Base-by-base conservation (phyloP, 2,329 filamentous ascomycete genomes). In the Phaeosphaeria sp. region DNA sequence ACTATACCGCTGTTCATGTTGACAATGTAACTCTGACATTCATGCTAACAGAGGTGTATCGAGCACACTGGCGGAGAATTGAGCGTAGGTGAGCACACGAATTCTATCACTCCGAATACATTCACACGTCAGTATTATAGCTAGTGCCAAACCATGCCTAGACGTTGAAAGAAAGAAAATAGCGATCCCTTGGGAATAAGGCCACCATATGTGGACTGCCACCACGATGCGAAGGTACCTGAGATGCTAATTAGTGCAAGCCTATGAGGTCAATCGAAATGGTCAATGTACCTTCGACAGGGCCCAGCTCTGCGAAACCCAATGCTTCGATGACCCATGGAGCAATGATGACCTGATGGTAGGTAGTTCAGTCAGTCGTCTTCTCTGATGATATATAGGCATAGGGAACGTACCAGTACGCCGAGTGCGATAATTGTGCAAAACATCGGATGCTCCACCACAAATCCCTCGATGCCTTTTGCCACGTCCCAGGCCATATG, bases 101-200 rank as follows among this genome's bases (percentile, higher is more conserved):
- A n/a, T n/a, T n/a, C n/a, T n/a, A n/a, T n/a, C n/a, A n/a, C n/a
- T n/a, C n/a, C n/a, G n/a, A n/a, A n/a, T n/a, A n/a, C 25, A 27
- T 9, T 9, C 25, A 9, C 25, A 27, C 25, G 9, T 5, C 25
- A 27, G 5, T 27, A 27, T 27, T 4, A 27, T 4, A 9, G 9
- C 25, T 54, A 65, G 43, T 65, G 67, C 71, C 66, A 72, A 39
- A 63, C 67, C 77, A 81, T 81, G 0, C 79, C 79, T 13, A 36
- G 59, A 13, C 76, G 67, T 71, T 81, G 79, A 30, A 82, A 75
- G 50, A 72, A 82, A 2, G 73, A 73, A 56, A 80, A 80, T n/a
- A 82, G 58, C 4, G 78, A 78, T 0, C 69, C 71, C 56, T 76
- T 76, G 0, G 78, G 76, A 50, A 81, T 77, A 47, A 73, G 73